Evolutionary conservation across 179 eudicot species (phyloP).

Genomic region (Carnegiea gigantea): DNA sequence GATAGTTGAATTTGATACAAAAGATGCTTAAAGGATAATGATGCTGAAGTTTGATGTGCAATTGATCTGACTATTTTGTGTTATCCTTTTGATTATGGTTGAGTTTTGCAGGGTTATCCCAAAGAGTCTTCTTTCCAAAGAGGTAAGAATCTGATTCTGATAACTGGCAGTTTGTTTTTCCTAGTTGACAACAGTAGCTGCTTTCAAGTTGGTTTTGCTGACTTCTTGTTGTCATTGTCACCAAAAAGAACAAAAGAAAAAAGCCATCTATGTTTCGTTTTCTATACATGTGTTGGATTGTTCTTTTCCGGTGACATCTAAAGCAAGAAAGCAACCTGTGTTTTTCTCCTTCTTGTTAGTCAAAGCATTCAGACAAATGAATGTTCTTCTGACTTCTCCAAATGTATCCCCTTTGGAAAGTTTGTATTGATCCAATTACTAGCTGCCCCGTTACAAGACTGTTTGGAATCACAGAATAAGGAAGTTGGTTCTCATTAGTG

Average conservation of each 20-base stretch:
- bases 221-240: conserved; percentile 27
- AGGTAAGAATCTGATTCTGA: conserved; percentile 48
- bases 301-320: conserved; percentile 26
- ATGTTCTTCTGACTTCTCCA: conserved; percentile 18
- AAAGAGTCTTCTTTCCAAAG: conserved; percentile 84
- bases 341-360: conserved; percentile 22
- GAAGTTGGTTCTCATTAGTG: neutral
- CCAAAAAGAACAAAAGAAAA: conserved; percentile 3
- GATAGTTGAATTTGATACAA: conserved; percentile 21
- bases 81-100: conserved; percentile 23
- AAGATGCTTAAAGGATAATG: conserved; percentile 15
- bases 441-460: neutral
- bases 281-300: conserved; percentile 24
- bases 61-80: conserved; percentile 23
- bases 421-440: neutral
- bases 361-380: conserved; percentile 25
- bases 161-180: conserved; percentile 11
- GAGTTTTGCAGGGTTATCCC: conserved; percentile 77
- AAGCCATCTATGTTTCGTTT: conserved; percentile 13
- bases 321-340: conserved; percentile 21
- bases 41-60: conserved; percentile 25
- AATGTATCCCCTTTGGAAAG: conserved; percentile 5
- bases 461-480: neutral
- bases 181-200: neutral
- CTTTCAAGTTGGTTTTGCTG: conserved; percentile 22